Base-by-base conservation (phyloP, 768 basidiomycete species). In the Roridomyces roridus region DNA sequence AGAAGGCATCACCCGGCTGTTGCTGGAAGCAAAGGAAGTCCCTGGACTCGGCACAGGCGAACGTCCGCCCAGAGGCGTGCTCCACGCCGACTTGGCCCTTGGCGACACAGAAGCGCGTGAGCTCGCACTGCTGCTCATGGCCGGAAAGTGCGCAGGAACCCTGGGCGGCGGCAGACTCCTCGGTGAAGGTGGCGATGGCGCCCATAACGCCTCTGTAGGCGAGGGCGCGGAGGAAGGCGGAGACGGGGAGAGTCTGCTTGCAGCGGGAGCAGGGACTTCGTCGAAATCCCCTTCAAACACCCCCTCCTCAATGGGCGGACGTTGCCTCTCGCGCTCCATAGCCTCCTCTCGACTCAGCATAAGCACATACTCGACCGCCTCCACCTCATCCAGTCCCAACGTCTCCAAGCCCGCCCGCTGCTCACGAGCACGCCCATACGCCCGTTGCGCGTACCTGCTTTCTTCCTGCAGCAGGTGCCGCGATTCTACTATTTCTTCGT, bases 331-430 rank as follows among this genome's bases (percentile, higher is more conserved):
- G 64, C 55, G 52, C 41, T 68, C 65, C 17, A 70, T 42, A 3
- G 83, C 85, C 67, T 93, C 90, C 42, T 94, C 92, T 9, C 89
- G 85, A 59, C 91, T 93, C 60, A 94, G 80, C 91, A 94, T 94
- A 42, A 94, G 68, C 0, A 86, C 80, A 62, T 94, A 94, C 65
- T 92, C 88, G 24, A 94, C 73, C 0, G 88, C 90, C 64, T 92
- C 92, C 2, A 71, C 70, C 64, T 94, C 92, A 53, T 79, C 85
- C 36, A 94, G 72, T 3, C 92, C 92, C 4, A 94, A 79, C n/a
- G 72, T 70, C 29, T 84, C 76, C 21, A 93, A 68, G 11, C 80
- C 78, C 2, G 76, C 75, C 12, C 73, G 72, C 59, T 94, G 89
- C 60, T 85, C 88, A 23, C 75, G 74, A 57, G 84, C 83, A 29